Conservation (phyloP, 352 stramenopile species). For the Phytophthora tubulina region DNA sequence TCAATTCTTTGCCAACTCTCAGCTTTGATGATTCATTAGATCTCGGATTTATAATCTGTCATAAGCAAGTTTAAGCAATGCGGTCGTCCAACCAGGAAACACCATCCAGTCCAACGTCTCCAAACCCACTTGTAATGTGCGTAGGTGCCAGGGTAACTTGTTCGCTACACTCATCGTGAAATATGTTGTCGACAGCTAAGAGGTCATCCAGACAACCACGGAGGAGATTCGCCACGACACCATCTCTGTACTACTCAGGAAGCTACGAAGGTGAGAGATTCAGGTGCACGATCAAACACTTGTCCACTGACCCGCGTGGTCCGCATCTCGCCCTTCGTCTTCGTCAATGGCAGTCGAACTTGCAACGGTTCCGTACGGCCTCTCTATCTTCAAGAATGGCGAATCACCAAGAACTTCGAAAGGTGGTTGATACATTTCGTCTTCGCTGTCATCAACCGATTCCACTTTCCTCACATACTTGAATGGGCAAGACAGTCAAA, state of each 20-base stretch:
- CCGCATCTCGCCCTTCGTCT: slow-evolving; percentile 43
- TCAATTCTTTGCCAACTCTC: too few relatives aligned
- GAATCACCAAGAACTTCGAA: slow-evolving; percentile 41
- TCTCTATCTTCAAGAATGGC: slow-evolving; percentile 42
- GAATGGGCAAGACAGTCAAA: slow-evolving; percentile 36
- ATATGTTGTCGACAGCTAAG: slow-evolving; percentile 48
- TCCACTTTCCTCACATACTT: slow-evolving; percentile 35
- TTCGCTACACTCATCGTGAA: slow-evolving; percentile 39
- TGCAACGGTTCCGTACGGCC: slow-evolving; percentile 50
- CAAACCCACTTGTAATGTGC: slow-evolving; percentile 64
- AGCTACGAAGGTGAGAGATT: slow-evolving; percentile 62
- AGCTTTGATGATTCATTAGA: too few relatives aligned
- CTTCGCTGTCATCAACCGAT: neutral
- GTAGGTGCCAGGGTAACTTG: slow-evolving; percentile 40
- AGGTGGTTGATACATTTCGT: neutral
- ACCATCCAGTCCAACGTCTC: slow-evolving; percentile 48
- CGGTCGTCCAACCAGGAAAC: slow-evolving; percentile 28
- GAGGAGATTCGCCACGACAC: slow-evolving; percentile 41
- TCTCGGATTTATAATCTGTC: too few relatives aligned
- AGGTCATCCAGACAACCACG: slow-evolving; percentile 50
- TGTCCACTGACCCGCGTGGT: slow-evolving; percentile 55
- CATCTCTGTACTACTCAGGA: slow-evolving; percentile 27
- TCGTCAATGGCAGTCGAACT: slow-evolving; percentile 44
- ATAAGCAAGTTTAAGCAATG: too few relatives aligned
- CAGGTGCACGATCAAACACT: slow-evolving; percentile 53